These are phyloP conservation scores for Aspergillus ustus DNA, from an alignment of 2,329 filamentous ascomycete genomes.

Conservation along the genomic window DNA sequence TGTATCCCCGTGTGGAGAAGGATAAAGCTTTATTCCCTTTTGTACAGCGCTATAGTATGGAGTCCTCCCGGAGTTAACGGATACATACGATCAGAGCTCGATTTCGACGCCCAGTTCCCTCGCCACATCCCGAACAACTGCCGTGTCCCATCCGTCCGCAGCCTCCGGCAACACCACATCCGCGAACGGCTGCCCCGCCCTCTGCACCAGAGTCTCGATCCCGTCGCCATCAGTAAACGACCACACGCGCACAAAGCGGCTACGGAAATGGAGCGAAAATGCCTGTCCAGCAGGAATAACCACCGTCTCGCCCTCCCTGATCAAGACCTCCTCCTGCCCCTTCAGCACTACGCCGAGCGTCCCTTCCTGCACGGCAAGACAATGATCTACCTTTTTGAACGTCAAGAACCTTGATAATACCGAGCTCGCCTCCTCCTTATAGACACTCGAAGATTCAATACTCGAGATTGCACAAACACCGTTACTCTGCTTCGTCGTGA, in stretches of 20 bases:
- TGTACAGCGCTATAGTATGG: neutral
- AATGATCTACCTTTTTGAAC: conserved; percentile 58
- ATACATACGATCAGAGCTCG: neutral
- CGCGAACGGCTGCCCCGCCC: conserved; percentile 40
- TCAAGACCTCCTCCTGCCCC: conserved; percentile 35
- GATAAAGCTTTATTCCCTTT: neutral
- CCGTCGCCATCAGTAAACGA: conserved; percentile 57
- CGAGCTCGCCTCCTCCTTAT: conserved; percentile 34
- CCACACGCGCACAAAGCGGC: conserved; percentile 53
- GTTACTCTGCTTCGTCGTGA: conserved; percentile 52
- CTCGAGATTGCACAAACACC: conserved; percentile 59
- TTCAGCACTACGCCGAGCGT: conserved; percentile 48
- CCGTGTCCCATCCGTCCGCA: conserved; percentile 30
- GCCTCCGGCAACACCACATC: conserved; percentile 48
- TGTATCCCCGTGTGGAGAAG: neutral
- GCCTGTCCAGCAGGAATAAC: conserved; percentile 53
- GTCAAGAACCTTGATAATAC: conserved; percentile 45
- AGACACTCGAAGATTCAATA: conserved; percentile 51
- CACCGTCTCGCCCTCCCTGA: conserved; percentile 55
- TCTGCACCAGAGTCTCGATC: conserved; percentile 52
- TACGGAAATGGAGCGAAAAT: conserved; percentile 52
- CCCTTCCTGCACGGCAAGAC: conserved; percentile 56
- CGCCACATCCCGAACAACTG: conserved; percentile 24
- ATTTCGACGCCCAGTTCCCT: conserved; percentile 7
- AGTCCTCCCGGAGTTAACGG: neutral